These are phyloP conservation scores for Cyberlindnera xishuangbannaensis DNA, from an alignment of 805 yeast species.

Conservation along the genomic window DNA sequence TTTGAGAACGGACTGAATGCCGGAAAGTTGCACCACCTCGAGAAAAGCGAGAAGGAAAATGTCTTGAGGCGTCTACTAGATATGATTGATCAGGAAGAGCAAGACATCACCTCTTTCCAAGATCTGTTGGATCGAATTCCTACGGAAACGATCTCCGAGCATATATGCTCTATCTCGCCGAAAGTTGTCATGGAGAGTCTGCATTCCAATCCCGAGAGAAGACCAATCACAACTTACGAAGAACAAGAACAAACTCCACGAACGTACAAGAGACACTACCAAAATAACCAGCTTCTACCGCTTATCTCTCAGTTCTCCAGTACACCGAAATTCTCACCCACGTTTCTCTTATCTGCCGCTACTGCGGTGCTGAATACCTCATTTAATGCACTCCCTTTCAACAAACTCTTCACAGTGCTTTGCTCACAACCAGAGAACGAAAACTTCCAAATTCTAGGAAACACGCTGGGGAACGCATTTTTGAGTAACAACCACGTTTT, in stretches of 20 bases:
- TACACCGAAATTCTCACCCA: neutral
- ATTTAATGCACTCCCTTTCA: conserved; percentile 3
- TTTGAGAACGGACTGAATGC: conserved; percentile 3
- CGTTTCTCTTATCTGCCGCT: conserved; percentile 5
- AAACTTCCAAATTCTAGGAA: conserved; percentile 8
- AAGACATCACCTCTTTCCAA: conserved; percentile 6
- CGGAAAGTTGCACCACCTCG: neutral
- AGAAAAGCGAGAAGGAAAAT: neutral
- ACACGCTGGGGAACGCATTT: conserved; percentile 1
- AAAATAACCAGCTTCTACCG: neutral
- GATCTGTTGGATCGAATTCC: conserved; percentile 7
- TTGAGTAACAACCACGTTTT: neutral
- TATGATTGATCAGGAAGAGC: conserved; percentile 4
- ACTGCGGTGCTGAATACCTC: conserved; percentile 5
- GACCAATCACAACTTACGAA: conserved; percentile 5
- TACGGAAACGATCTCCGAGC: conserved; percentile 3
- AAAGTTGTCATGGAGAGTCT: neutral
- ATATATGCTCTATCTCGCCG: conserved; percentile 1
- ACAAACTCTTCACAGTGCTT: neutral
- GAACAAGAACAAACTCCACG: conserved; percentile 3
- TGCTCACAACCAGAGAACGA: conserved; percentile 5
- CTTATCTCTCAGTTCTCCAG: conserved; percentile 1
- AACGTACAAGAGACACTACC: conserved; percentile 2
- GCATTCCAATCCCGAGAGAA: neutral
- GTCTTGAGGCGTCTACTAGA: conserved; percentile 1